phyloP scores from a whole-genome alignment of 495 filamentous ascomycete species.

The Aspergillus saccharolyticus region DNA sequence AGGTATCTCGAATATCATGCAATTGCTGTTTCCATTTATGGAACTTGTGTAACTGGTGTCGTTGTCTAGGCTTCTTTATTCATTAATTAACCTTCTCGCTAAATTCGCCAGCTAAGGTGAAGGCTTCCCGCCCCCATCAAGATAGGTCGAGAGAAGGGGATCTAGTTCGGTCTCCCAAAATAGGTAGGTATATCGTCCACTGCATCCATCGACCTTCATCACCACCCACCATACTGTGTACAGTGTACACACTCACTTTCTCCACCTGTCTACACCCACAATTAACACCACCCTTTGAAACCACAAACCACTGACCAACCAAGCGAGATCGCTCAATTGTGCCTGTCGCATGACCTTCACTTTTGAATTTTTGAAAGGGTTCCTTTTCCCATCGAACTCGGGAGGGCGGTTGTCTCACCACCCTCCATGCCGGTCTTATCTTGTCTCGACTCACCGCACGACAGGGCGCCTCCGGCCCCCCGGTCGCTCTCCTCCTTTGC shows the following conservation, averaged over 20 bases:
- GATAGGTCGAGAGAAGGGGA: neutral
- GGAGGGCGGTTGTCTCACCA: slow-evolving; percentile 16
- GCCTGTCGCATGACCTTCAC: slow-evolving; percentile 1
- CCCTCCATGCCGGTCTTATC: slow-evolving; percentile 9
- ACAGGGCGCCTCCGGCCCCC: slow-evolving; percentile 1
- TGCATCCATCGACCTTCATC: neutral
- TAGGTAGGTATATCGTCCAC: neutral
- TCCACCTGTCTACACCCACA: no score
- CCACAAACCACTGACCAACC: neutral
- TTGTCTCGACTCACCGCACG: slow-evolving; percentile 10
- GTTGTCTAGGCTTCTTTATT: neutral
- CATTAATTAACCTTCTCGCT: neutral
- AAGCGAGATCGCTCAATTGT: neutral
- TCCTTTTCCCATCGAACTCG: neutral
- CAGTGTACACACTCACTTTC: no score
- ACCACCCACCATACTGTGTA: neutral
- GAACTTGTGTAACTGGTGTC: neutral
- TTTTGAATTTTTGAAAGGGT: neutral
- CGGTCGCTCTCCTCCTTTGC: neutral
- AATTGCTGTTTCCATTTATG: neutral
- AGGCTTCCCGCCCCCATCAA: neutral
- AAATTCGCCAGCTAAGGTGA: neutral
- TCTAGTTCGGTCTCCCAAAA: neutral
- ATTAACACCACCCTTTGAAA: neutral
- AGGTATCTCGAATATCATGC: neutral